Base-by-base conservation (phyloP, 768 basidiomycete genomes). In the Termitomyces sp. region DNA sequence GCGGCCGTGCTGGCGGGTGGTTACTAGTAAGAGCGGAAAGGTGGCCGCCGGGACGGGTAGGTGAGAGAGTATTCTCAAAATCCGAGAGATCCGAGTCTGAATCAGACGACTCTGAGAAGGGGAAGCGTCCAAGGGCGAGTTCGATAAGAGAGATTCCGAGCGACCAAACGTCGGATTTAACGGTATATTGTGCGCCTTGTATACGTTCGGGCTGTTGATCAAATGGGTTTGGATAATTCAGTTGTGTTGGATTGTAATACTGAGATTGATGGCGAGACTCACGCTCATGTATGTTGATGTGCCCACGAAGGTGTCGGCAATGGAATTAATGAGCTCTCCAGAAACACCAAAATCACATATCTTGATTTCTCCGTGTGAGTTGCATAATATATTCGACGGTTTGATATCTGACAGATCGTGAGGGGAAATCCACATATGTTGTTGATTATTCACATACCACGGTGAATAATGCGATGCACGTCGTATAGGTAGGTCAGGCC, bases 271-370 rank as follows among this genome's bases (percentile, higher is more conserved):
- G 59, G 55, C 50, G 44, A 59, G 50, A 85, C 89, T 70, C 75
- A 98, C 97, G 67, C 97, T 98, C 96, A 98, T 99, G 73, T 99
- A 99, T 4, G 96, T 98, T 63, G 92, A 95, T 15, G 97, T 99
- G 33, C 97, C 96, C 42, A 99, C 97, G 71, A 98, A 99, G 0
- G 97, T 98, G 76, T 98, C 96, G 40, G 97, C 97, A 64, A 98
- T 96, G 8, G 94, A 96, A 76, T 98, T 98, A 77, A 98, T 96
- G 68, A 99, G 84, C 74, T 99, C 97, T 38, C 97, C 97, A 1
- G 96, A 98, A 7, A 99, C 97, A 42, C 97, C 97, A 73, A 98
- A 99, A 75, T 99, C 97, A 70, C 96, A 98, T 58, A 99, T 96
- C 79, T 99, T 99, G 83, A 98, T 96, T 67, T 97, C 89, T 35